Percentiles rank a stretch among this genome's conserved stretches.
These are phyloP conservation scores for Exophiala sideris DNA, from an alignment of 2,329 filamentous ascomycete species.

Conservation along the genomic window DNA sequence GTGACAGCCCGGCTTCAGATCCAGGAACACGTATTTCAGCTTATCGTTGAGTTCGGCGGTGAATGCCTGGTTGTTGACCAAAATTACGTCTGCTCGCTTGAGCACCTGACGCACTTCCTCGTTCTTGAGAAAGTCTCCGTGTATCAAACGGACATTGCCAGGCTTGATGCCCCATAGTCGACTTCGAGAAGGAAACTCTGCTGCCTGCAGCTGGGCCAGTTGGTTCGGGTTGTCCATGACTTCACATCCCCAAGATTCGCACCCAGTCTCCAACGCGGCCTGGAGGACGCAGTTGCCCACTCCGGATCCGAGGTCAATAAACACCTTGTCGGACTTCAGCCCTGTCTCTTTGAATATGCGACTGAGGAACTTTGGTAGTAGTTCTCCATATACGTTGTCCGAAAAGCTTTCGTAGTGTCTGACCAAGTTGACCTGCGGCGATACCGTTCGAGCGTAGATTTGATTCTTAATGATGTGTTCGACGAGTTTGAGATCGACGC, in stretches of 20 bases:
- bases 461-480: constrained; percentile 75
- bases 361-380: constrained; percentile 78
- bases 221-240: constrained; percentile 89
- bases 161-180: constrained; percentile 82
- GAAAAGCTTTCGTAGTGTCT: constrained; percentile 84
- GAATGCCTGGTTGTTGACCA: constrained; percentile 98
- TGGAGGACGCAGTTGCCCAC: constrained; percentile 95
- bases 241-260: constrained; percentile 93
- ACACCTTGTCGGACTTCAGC: constrained; percentile 78
- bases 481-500: constrained; percentile 68
- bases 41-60: constrained; percentile 80
- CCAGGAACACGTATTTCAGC: constrained; percentile 84
- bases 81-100: constrained; percentile 83
- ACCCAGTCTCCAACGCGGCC: constrained; percentile 87
- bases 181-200: constrained; percentile 81
- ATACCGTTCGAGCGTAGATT: constrained; percentile 88
- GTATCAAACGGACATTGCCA: constrained; percentile 73
- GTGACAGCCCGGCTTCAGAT: constrained; percentile 84
- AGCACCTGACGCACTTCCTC: constrained; percentile 67
- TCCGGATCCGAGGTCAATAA: constrained; percentile 91
- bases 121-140: constrained; percentile 79
- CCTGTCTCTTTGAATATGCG: constrained; percentile 74
- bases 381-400: constrained; percentile 92
- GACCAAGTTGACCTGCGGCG: constrained; percentile 78
- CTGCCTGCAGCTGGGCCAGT: constrained; percentile 73